Conservation (phyloP, 345 rosid species). For the Psidium friedrichsthalianum region DNA sequence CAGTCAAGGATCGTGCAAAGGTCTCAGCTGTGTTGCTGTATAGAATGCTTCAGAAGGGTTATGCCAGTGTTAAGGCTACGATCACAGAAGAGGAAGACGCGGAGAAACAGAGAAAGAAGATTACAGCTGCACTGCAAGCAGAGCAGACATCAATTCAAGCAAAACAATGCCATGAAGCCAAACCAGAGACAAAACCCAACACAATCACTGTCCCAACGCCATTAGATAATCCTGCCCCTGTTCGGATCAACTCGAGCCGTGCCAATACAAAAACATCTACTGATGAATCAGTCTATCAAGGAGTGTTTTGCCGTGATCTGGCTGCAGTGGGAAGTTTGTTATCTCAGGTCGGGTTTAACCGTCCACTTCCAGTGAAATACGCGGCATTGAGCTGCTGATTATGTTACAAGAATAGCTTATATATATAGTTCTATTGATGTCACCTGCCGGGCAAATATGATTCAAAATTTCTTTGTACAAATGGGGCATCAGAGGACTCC, state of each 20-base stretch:
- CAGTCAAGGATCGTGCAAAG: constrained; percentile 26
- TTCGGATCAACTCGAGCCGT: constrained; percentile 2
- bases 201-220: neutral
- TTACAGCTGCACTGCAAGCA: constrained; percentile 27
- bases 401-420: constrained; percentile 14
- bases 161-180: constrained; percentile 16
- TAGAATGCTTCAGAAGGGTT: constrained; percentile 31
- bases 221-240: neutral
- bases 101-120: constrained; percentile 51
- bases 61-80: constrained; percentile 12
- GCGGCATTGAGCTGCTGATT: constrained; percentile 78
- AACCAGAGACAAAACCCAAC: constrained; percentile 12
- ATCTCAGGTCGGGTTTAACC: constrained; percentile 64
- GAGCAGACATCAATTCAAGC: constrained; percentile 36
- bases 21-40: constrained; percentile 29
- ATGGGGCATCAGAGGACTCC: neutral
- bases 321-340: constrained; percentile 70
- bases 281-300: constrained; percentile 39
- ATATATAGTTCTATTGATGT: constrained; percentile 18
- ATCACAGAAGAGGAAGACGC: constrained; percentile 49
- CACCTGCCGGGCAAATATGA: neutral
- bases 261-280: constrained; percentile 6
- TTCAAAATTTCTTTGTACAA: neutral
- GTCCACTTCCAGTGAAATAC: constrained; percentile 64
- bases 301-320: constrained; percentile 87